These are phyloP conservation scores for Rubia tinctorum DNA, from an alignment of 305 asterid species.

Conservation along the genomic window DNA sequence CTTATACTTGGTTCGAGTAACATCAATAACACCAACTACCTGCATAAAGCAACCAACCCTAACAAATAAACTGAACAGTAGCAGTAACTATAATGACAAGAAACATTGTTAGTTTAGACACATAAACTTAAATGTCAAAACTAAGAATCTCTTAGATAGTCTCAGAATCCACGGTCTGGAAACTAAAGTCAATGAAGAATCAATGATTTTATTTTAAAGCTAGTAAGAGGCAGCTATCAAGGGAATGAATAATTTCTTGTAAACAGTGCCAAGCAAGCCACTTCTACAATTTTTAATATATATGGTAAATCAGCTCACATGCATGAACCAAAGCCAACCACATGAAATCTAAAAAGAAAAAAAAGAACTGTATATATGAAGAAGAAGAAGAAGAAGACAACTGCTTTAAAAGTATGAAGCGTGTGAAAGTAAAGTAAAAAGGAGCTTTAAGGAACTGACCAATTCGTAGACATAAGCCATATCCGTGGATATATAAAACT, in stretches of 20 bases:
- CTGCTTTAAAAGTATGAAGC: not conserved
- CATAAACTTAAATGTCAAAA: slow-evolving; percentile 6
- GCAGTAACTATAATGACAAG: not conserved
- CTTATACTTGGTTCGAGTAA: slow-evolving; percentile 80
- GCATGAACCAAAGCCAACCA: slow-evolving; percentile 8
- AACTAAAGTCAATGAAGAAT: not conserved
- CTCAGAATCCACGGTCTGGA: not conserved
- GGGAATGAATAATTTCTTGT: not conserved
- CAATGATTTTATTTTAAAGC: not conserved
- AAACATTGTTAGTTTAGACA: not conserved
- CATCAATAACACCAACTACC: slow-evolving; percentile 87
- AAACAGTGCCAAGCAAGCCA: not conserved
- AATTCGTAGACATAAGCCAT: slow-evolving; percentile 82
- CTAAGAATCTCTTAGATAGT: not conserved
- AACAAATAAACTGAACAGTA: slow-evolving; percentile 7
- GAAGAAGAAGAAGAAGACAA: not conserved
- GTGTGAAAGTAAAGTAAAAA: not conserved
- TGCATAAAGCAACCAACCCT: slow-evolving; percentile 30
- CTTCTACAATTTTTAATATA: not conserved
- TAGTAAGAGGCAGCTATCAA: not conserved
- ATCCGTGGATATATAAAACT: slow-evolving; percentile 59
- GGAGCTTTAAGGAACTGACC: slow-evolving; percentile 35
- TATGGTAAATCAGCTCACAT: not conserved
- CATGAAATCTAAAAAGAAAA: not conserved
- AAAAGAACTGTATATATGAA: not conserved